Base-by-base conservation (phyloP, 2,329 filamentous ascomycete genomes). In the Orbilia blumenaviensis region DNA sequence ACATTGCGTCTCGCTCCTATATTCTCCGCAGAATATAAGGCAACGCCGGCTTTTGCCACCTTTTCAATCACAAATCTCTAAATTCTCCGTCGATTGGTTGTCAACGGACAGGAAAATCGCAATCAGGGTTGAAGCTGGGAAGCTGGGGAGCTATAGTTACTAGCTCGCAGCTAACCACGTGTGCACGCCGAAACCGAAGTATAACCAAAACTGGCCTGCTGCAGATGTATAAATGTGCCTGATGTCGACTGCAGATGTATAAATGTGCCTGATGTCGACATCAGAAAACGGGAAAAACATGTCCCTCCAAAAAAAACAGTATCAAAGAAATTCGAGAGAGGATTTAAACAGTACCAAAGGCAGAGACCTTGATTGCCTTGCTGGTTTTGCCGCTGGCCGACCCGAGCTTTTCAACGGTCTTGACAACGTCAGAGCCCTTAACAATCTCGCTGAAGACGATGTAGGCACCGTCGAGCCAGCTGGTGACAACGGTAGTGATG, bases 401-500 rank as follows among this genome's bases (percentile, higher is more conserved):
- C 18, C 72, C 72, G 16, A 36, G 50, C 25, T 36, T 44, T 41
- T 77, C 72, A 16, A 77, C 36, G 1, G 18, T 10, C 10, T 54
- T 46, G 60, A 95, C 88, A 78, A 95, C 83, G 4, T 94, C 91
- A 84, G 91, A 92, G 83, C 92, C 92, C 86, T 95, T 92, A 80
- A 95, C 87, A 79, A 96, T 91, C 85, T 96, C 92, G 82, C 92
- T 92, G 83, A 95, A 95, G 82, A 95, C 92, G 81, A 95, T 92
- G 85, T 95, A 92, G 81, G 87, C 87, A 83, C 91, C 91, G 83
- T 95, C 91, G 81, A 95, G 89, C 91, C 92, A 94, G 54, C 93
- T 94, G 12, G 95, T 98, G n/a, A 90, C 87, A 29, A 97, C 92
- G 14, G 95, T 98, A 56, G 95, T 99, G 81, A 98, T 86, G 88